phyloP scores from a whole-genome alignment of 306 rosid genomes.

The Abrus pulchellus region DNA sequence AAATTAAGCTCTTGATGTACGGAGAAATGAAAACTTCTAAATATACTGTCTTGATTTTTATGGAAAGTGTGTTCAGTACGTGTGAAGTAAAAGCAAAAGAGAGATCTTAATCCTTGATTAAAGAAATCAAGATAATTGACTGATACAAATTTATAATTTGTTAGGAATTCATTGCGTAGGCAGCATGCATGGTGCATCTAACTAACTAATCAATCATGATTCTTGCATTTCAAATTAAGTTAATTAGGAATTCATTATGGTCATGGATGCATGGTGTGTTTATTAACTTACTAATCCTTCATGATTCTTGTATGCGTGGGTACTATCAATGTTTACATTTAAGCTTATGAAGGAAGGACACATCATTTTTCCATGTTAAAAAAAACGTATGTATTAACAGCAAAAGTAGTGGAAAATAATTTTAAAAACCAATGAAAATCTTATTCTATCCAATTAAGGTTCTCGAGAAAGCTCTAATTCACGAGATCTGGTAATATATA shows the following conservation, averaged over 20 bases:
- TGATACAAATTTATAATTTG: background rate
- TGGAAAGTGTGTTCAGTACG: background rate
- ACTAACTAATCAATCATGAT: background rate
- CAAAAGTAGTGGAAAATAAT: too few species aligned
- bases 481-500: background rate
- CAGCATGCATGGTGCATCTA: background rate
- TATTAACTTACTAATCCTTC: background rate
- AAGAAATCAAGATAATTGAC: background rate
- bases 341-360: too few species aligned
- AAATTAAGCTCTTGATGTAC: background rate
- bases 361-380: too few species aligned
- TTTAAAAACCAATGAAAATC: background rate
- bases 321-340: background rate
- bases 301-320: conserved; percentile 12
- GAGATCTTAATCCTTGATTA: background rate
- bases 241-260: background rate
- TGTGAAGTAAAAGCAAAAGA: background rate
- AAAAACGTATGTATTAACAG: too few species aligned
- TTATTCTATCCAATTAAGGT: background rate
- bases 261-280: background rate
- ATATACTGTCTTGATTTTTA: background rate
- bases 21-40: background rate
- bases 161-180: background rate
- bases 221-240: background rate
- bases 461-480: background rate